Evolutionary conservation across 192 early-diverging fungal genomes (phyloP).

Genomic region (Podila epigama): DNA sequence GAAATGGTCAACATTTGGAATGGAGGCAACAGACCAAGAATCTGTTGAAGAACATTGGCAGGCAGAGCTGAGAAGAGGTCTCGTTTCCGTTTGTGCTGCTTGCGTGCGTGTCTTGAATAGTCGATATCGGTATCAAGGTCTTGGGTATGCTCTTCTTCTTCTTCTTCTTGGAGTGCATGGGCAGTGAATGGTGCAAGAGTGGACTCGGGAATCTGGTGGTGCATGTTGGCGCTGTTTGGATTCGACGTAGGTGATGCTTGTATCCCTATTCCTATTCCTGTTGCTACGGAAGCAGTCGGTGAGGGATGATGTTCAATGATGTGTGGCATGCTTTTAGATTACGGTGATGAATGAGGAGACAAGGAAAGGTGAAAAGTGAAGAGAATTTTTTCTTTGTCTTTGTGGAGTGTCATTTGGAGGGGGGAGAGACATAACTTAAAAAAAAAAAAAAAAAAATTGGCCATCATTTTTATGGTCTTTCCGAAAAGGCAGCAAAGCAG

Average conservation of each 20-base stretch:
- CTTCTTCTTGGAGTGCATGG: not conserved
- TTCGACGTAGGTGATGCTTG: not conserved
- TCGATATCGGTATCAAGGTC: not conserved
- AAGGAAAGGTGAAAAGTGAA: not conserved
- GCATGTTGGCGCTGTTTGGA: not conserved
- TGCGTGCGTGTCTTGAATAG: not conserved
- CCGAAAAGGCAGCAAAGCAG: too few relatives aligned
- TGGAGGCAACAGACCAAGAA: constrained; percentile 24
- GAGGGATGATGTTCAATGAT: constrained; percentile 26
- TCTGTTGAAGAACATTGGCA: constrained; percentile 23
- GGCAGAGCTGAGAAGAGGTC: constrained; percentile 29
- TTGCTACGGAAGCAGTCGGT: constrained; percentile 25
- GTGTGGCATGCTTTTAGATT: constrained; percentile 33
- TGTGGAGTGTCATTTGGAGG: too few relatives aligned
- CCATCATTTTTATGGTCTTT: not conserved
- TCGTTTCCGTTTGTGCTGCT: not conserved
- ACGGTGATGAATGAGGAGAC: too few relatives aligned
- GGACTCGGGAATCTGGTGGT: not conserved
- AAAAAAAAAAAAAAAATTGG: not conserved
- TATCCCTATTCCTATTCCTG: constrained; percentile 30
- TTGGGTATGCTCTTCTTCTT: not conserved
- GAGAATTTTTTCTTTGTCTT: too few relatives aligned
- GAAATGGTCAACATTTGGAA: constrained; percentile 48
- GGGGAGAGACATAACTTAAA: not conserved
- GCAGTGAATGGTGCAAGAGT: not conserved